These are phyloP conservation scores for Fragosphaeria purpurea DNA, from an alignment of 2,329 filamentous ascomycete genomes.

Conservation along the genomic window DNA sequence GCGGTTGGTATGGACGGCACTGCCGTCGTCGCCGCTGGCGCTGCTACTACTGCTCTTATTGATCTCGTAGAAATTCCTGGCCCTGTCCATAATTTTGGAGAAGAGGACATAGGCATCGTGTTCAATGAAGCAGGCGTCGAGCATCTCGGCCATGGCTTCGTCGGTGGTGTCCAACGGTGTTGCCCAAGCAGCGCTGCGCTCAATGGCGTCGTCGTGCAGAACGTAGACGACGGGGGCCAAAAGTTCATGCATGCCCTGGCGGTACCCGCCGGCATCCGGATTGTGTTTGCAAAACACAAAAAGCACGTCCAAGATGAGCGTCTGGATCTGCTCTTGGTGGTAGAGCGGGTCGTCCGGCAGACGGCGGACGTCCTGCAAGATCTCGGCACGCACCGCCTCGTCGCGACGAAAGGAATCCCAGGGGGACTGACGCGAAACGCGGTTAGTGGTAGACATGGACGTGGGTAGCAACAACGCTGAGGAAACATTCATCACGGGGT, in stretches of 20 bases:
- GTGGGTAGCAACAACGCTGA: no score
- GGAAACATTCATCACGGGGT: no score
- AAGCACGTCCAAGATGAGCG: slow-evolving; percentile 74
- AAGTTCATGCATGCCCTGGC: slow-evolving; percentile 98
- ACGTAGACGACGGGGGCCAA: slow-evolving; percentile 83
- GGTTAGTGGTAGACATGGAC: no score
- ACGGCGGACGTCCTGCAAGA: slow-evolving; percentile 86
- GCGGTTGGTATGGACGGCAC: not conserved
- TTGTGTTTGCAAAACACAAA: slow-evolving; percentile 95
- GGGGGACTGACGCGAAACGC: slow-evolving; percentile 52
- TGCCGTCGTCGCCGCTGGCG: not conserved
- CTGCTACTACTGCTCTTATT: slow-evolving; percentile 26
- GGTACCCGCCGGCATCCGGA: slow-evolving; percentile 73
- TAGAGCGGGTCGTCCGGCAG: slow-evolving; percentile 91
- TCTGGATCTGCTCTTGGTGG: slow-evolving; percentile 66
- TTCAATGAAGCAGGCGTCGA: slow-evolving; percentile 69
- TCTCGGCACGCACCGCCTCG: slow-evolving; percentile 75
- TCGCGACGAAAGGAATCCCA: slow-evolving; percentile 84
- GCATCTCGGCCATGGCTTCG: slow-evolving; percentile 49
- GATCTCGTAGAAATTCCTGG: slow-evolving; percentile 79
- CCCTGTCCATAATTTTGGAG: slow-evolving; percentile 75
- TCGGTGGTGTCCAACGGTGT: slow-evolving; percentile 28
- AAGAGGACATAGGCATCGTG: slow-evolving; percentile 88
- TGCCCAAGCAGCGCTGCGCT: slow-evolving; percentile 11
- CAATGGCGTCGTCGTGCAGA: slow-evolving; percentile 38